phyloP scores from a whole-genome alignment of 176 grass and related monocot species.

The Metroxylon sagu region DNA sequence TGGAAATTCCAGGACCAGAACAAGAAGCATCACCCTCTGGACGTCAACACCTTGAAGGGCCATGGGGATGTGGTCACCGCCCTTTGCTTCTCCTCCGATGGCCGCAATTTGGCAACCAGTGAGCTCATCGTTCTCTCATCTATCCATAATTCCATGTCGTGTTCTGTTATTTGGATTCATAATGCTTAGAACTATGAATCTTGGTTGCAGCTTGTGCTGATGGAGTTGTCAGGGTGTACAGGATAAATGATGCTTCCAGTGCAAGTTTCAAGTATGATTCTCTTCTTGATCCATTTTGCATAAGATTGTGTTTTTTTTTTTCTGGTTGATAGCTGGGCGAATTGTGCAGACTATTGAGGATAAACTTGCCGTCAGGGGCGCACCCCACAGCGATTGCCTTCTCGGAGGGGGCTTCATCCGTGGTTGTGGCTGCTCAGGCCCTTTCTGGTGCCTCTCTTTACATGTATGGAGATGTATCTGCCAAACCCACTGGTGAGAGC shows the following conservation, averaged over 20 bases:
- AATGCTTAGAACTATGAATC: too few relatives aligned
- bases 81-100: slow-evolving; percentile 60
- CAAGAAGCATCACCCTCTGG: slow-evolving; percentile 88
- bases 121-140: background rate
- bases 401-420: slow-evolving; percentile 65
- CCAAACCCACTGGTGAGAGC: slow-evolving; percentile 38
- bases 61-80: slow-evolving; percentile 73
- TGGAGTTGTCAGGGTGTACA: slow-evolving; percentile 73
- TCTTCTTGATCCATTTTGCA: too few relatives aligned
- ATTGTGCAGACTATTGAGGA: slow-evolving; percentile 49
- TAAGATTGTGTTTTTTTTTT: too few relatives aligned
- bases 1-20: slow-evolving; percentile 38
- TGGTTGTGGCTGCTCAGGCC: slow-evolving; percentile 73
- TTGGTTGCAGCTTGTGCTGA: slow-evolving; percentile 66
- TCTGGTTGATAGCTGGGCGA: background rate
- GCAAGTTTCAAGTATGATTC: slow-evolving; percentile 86
- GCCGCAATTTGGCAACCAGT: slow-evolving; percentile 67
- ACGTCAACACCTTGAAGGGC: slow-evolving; percentile 79
- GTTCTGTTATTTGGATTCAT: too few relatives aligned
- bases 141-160: too few relatives aligned
- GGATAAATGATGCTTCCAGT: slow-evolving; percentile 82
- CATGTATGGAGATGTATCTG: slow-evolving; percentile 74
- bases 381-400: slow-evolving; percentile 74
- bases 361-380: slow-evolving; percentile 83
- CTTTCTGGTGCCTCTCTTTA: slow-evolving; percentile 79